Percentiles rank a stretch among this genome's conserved stretches.
phyloP scores from a whole-genome alignment of 768 basidiomycete genomes.

The Trametes meyenii region DNA sequence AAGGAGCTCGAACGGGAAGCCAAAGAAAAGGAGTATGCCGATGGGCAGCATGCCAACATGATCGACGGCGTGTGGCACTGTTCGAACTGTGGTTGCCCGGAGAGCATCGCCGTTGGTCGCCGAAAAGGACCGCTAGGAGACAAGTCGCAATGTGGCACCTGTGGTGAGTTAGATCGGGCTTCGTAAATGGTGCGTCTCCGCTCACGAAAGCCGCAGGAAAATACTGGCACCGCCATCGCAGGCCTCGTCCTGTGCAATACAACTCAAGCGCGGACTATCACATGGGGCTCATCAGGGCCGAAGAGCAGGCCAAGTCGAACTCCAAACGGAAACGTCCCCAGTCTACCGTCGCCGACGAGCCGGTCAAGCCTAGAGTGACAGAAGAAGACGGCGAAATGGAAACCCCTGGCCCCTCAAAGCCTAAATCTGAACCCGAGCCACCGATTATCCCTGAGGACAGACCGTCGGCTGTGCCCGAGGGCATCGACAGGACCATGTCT shows the following conservation, averaged over 20 bases:
- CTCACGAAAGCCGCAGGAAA: constrained; percentile 57
- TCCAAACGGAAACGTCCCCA: constrained; percentile 62
- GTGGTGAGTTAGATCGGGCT: constrained; percentile 65
- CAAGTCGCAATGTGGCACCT: constrained; percentile 90
- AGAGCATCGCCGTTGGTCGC: constrained; percentile 80
- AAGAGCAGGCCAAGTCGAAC: constrained; percentile 54
- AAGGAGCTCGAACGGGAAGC: constrained; percentile 82
- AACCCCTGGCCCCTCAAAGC: constrained; percentile 50
- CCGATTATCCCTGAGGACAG: constrained; percentile 27
- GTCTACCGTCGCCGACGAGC: constrained; percentile 48
- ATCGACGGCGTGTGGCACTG: constrained; percentile 93
- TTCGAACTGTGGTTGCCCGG: constrained; percentile 92
- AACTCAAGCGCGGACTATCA: constrained; percentile 77
- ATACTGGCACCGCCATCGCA: constrained; percentile 85
- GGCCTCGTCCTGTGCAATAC: constrained; percentile 81
- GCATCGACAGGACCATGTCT: constrained; percentile 59
- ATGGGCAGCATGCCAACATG: constrained; percentile 79
- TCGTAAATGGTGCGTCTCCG: background rate
- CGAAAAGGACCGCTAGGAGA: constrained; percentile 90
- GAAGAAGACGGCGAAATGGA: constrained; percentile 45
- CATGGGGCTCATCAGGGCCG: constrained; percentile 54
- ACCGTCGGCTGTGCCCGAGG: constrained; percentile 37
- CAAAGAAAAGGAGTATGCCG: constrained; percentile 81
- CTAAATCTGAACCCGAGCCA: constrained; percentile 30
- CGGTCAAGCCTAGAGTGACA: constrained; percentile 34